Percentiles rank a stretch among this genome's conserved stretches.
These are phyloP conservation scores for Fusarium marasasianum DNA, from an alignment of 2,329 filamentous ascomycete species.

Conservation along the genomic window DNA sequence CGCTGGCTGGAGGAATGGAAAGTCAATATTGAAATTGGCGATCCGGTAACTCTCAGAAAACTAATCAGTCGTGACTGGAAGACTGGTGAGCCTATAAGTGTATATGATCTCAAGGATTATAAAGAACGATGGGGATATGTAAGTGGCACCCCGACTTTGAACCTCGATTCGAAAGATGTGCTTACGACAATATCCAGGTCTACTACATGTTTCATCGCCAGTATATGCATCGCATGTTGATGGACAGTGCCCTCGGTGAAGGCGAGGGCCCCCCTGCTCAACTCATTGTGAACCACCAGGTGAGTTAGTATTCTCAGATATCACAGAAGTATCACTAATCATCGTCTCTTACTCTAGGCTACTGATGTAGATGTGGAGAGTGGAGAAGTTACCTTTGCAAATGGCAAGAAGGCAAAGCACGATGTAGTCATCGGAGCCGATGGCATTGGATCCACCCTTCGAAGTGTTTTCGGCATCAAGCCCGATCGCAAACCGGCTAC, in stretches of 20 bases:
- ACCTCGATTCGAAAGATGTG: neutral
- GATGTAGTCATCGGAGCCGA: neutral
- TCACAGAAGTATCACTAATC: neutral
- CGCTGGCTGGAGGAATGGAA: neutral
- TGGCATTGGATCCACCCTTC: neutral
- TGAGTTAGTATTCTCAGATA: neutral
- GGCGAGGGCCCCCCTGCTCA: neutral
- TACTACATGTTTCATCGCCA: slow-evolving; percentile 1
- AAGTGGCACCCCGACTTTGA: neutral
- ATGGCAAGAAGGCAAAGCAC: neutral
- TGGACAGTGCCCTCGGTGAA: neutral
- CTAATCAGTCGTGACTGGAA: neutral
- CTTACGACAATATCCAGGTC: neutral
- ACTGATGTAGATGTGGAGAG: neutral
- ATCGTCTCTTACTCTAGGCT: neutral
- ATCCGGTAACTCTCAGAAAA: neutral
- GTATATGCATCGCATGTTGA: slow-evolving; percentile 5
- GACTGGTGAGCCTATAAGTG: neutral
- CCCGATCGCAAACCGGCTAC: neutral
- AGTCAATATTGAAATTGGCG: neutral
- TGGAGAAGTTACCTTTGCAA: neutral
- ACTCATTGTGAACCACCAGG: neutral
- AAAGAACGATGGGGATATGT: neutral
- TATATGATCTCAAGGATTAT: neutral
- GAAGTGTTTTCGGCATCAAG: neutral